Percentiles rank a stretch among this genome's conserved stretches.
Evolutionary conservation across 257 asterid species (phyloP).

Genomic region (Sherardia arvensis): DNA sequence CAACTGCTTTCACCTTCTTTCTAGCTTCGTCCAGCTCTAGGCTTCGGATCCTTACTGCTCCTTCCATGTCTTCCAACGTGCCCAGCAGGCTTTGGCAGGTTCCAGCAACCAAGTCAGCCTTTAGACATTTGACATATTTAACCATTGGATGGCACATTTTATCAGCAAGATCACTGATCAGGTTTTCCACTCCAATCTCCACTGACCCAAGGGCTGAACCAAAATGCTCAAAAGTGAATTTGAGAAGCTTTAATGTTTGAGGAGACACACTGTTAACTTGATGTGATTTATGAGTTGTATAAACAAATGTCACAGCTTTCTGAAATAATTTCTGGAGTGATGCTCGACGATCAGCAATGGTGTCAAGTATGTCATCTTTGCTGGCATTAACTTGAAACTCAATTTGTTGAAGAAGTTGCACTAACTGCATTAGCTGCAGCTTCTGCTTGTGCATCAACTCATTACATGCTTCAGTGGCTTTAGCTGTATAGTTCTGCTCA

Average conservation of each 20-base stretch:
- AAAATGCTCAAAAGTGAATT: slow-evolving; percentile 34
- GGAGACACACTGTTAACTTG: slow-evolving; percentile 25
- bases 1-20: slow-evolving; percentile 34
- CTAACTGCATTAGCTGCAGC: slow-evolving; percentile 43
- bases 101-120: slow-evolving; percentile 47
- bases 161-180: slow-evolving; percentile 41
- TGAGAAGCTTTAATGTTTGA: slow-evolving; percentile 39
- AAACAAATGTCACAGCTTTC: slow-evolving; percentile 43
- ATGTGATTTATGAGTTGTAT: slow-evolving; percentile 34
- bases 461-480: slow-evolving; percentile 41
- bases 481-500: slow-evolving; percentile 29
- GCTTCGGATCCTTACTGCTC: slow-evolving; percentile 35
- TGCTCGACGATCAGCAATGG: slow-evolving; percentile 37
- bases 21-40: slow-evolving; percentile 61
- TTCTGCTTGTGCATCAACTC: slow-evolving; percentile 55
- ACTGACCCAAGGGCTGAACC: slow-evolving; percentile 53
- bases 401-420: slow-evolving; percentile 46
- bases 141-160: slow-evolving; percentile 72
- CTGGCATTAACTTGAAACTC: slow-evolving; percentile 61
- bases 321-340: slow-evolving; percentile 33
- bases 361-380: slow-evolving; percentile 43
- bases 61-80: slow-evolving; percentile 53
- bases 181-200: slow-evolving; percentile 51
- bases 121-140: slow-evolving; percentile 49
- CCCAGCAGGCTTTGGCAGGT: slow-evolving; percentile 38